Conservation (phyloP, 306 rosid species). For the Castanopsis chinensis region DNA sequence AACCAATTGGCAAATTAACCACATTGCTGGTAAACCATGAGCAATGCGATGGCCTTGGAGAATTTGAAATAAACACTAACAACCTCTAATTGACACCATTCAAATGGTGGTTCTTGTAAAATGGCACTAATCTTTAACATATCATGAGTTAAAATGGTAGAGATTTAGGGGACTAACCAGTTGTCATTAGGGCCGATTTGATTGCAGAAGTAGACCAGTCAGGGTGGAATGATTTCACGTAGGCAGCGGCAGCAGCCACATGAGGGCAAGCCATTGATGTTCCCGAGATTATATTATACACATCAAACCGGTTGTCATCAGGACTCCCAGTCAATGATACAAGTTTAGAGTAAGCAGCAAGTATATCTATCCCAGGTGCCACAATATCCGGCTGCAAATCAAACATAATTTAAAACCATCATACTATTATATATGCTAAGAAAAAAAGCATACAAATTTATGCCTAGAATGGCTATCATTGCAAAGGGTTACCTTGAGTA, state of each 20-base stretch:
- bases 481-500: slow-evolving; percentile 54
- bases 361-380: slow-evolving; percentile 80
- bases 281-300: slow-evolving; percentile 65
- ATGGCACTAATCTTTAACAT: no score
- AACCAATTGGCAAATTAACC: no score
- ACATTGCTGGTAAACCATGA: no score
- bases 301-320: slow-evolving; percentile 32
- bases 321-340: slow-evolving; percentile 34
- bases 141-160: no score
- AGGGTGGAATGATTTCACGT: slow-evolving; percentile 77
- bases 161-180: slow-evolving; percentile 42
- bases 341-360: slow-evolving; percentile 60
- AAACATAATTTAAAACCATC: no score
- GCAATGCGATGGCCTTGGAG: no score
- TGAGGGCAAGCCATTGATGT: slow-evolving; percentile 91
- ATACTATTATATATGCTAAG: no score
- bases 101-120: no score
- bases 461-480: no score
- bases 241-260: slow-evolving; percentile 63
- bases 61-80: no score
- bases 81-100: no score
- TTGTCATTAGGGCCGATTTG: slow-evolving; percentile 88
- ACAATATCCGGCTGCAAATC: slow-evolving; percentile 63
- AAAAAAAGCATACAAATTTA: no score
- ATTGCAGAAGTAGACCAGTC: slow-evolving; percentile 81